Conservation (phyloP, 1,284 basidiomycete genomes). For the Ustilago nuda region DNA sequence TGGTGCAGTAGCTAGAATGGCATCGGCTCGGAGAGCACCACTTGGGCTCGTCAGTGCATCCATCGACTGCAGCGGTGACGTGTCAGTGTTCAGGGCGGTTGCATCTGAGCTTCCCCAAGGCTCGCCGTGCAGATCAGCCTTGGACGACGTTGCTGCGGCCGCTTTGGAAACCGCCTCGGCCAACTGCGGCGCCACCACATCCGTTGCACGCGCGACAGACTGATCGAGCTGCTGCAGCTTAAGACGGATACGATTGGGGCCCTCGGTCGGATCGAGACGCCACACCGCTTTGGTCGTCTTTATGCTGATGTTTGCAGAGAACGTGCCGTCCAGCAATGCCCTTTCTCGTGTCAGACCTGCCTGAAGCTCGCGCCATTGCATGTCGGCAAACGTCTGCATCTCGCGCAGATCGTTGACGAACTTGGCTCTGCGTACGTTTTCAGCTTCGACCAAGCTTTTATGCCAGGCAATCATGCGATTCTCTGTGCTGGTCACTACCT, state of each 20-base stretch:
- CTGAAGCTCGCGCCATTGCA: conserved; percentile 51
- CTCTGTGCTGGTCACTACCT: conserved; percentile 45
- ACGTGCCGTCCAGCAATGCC: conserved; percentile 29
- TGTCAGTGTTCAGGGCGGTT: not conserved
- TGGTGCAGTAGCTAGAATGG: not conserved
- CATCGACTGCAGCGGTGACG: conserved; percentile 1
- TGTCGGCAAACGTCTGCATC: conserved; percentile 42
- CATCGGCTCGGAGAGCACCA: not conserved
- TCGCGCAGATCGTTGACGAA: conserved; percentile 60
- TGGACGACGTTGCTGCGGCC: conserved; percentile 7
- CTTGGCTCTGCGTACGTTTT: conserved; percentile 43
- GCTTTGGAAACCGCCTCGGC: conserved; percentile 15
- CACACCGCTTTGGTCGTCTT: conserved; percentile 31
- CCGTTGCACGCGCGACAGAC: conserved; percentile 7
- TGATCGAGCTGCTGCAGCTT: conserved; percentile 57
- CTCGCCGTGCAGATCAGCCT: conserved; percentile 24
- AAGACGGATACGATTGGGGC: conserved; percentile 61
- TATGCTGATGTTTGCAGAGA: not conserved
- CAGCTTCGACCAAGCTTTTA: conserved; percentile 41
- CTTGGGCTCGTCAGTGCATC: not conserved
- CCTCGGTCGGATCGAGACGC: conserved; percentile 66
- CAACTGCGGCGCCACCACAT: conserved; percentile 36
- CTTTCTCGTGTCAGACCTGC: conserved; percentile 45
- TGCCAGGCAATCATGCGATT: conserved; percentile 59
- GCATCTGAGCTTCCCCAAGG: conserved; percentile 37